phyloP scores from a whole-genome alignment of 1,139 yeast species.

The Tardiomyces depauwii region DNA sequence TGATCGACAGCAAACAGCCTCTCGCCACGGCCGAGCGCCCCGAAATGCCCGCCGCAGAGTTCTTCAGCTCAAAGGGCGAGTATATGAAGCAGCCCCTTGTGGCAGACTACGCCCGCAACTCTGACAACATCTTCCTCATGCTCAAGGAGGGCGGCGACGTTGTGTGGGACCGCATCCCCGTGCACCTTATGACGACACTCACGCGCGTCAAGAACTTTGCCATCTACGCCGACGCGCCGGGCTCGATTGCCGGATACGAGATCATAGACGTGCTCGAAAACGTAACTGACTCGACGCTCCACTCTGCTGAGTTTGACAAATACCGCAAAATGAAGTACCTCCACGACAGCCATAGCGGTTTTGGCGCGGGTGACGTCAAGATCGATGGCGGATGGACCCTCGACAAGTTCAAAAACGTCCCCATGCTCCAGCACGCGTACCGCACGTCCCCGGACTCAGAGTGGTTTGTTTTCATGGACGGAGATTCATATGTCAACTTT shows the following conservation, averaged over 20 bases:
- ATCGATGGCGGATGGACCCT: constrained; percentile 14
- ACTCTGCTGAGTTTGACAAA: constrained; percentile 5
- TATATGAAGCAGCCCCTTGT: background rate
- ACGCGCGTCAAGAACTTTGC: constrained; percentile 25
- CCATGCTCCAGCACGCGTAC: constrained; percentile 14
- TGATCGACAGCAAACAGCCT: background rate
- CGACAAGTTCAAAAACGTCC: constrained; percentile 14
- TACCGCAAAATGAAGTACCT: constrained; percentile 19
- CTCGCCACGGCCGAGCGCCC: background rate
- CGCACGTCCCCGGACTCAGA: constrained; percentile 12
- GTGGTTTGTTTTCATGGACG: constrained; percentile 21
- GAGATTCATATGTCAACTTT: constrained; percentile 18
- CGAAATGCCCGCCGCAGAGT: background rate
- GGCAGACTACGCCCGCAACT: background rate
- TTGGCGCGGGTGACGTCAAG: constrained; percentile 12
- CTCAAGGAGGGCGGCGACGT: constrained; percentile 28
- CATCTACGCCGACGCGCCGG: constrained; percentile 24
- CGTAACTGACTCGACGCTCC: constrained; percentile 12
- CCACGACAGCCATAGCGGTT: constrained; percentile 15
- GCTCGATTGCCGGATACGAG: constrained; percentile 23
- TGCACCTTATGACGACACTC: constrained; percentile 25
- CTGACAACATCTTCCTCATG: constrained; percentile 21
- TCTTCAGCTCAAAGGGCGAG: background rate
- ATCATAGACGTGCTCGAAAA: constrained; percentile 22
- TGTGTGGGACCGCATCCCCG: constrained; percentile 27